These are phyloP conservation scores for Amanita muscaria DNA, from an alignment of 768 basidiomycete species.

Conservation along the genomic window DNA sequence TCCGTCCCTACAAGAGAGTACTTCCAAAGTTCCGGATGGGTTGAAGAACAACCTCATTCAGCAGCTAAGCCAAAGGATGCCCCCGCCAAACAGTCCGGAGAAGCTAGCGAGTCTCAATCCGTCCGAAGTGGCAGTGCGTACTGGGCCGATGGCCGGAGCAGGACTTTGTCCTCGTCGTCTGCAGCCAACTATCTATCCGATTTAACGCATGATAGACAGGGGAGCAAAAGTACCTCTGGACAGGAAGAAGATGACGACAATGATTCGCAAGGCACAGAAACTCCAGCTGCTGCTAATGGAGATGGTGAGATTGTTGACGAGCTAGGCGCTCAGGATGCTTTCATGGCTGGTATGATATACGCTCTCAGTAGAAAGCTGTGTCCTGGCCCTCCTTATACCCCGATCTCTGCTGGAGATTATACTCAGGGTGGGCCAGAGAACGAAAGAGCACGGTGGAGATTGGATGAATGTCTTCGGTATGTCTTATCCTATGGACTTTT, in stretches of 20 bases:
- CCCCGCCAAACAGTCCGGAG: slow-evolving; percentile 10
- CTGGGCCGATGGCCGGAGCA: slow-evolving; percentile 55
- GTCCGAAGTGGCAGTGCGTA: slow-evolving; percentile 69
- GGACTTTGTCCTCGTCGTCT: slow-evolving; percentile 49
- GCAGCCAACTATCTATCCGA: slow-evolving; percentile 26
- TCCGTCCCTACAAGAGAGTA: slow-evolving; percentile 80
- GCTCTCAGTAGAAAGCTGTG: slow-evolving; percentile 62
- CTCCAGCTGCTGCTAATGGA: slow-evolving; percentile 29
- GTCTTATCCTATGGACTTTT: slow-evolving; percentile 10
- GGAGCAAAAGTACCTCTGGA: slow-evolving; percentile 23
- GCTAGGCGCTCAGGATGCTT: slow-evolving; percentile 72
- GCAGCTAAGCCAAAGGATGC: background rate
- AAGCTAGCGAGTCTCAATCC: slow-evolving; percentile 29
- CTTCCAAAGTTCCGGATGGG: slow-evolving; percentile 80
- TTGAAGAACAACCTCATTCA: slow-evolving; percentile 35
- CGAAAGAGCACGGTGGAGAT: slow-evolving; percentile 54
- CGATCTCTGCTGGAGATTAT: slow-evolving; percentile 35
- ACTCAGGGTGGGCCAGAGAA: slow-evolving; percentile 25
- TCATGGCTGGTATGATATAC: slow-evolving; percentile 84
- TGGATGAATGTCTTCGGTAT: slow-evolving; percentile 77
- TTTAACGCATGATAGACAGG: slow-evolving; percentile 20
- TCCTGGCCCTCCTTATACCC: slow-evolving; percentile 74
- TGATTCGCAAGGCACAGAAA: slow-evolving; percentile 54
- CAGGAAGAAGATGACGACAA: slow-evolving; percentile 40
- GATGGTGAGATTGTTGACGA: slow-evolving; percentile 53